Percentiles rank a stretch among this genome's conserved stretches.
phyloP scores from a whole-genome alignment of 371 early-diverging fungal species.

The Mucor indicus region DNA sequence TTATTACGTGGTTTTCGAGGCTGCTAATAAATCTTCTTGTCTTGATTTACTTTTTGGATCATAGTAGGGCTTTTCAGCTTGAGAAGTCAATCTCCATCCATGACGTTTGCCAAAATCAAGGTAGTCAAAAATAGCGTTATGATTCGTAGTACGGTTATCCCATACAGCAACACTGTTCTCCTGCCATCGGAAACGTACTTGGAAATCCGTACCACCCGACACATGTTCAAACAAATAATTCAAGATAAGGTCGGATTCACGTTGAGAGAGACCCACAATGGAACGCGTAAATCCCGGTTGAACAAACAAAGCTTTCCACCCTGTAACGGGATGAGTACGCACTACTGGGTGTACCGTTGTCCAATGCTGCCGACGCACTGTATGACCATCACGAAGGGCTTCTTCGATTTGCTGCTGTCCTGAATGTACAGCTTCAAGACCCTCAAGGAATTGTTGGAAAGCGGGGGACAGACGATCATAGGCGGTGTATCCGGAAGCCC shows the following conservation, averaged over 20 bases:
- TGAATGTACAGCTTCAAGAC: no score
- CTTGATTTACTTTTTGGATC: conserved; percentile 47
- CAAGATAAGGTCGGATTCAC: conserved; percentile 57
- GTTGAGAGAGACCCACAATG: conserved; percentile 51
- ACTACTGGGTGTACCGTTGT: no score
- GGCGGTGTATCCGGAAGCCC: no score
- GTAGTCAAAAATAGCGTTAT: conserved; percentile 58
- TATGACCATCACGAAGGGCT: no score
- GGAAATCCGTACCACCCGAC: conserved; percentile 52
- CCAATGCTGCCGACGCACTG: no score
- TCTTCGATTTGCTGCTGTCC: no score
- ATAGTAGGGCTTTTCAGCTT: conserved; percentile 55
- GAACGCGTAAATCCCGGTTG: conserved; percentile 59
- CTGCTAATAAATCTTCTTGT: conserved; percentile 15
- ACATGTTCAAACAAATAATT: conserved; percentile 42
- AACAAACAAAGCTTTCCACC: conserved; percentile 65
- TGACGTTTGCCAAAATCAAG: conserved; percentile 38
- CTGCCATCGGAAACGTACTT: conserved; percentile 64
- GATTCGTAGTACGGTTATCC: conserved; percentile 60
- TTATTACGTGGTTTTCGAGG: no score
- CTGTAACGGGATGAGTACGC: no score
- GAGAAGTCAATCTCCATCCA: conserved; percentile 52
- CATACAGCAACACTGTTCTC: conserved; percentile 66
- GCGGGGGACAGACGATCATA: no score
- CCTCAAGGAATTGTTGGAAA: no score